Evolutionary conservation across 306 rosid species (phyloP).

Genomic region (Senna tora): DNA sequence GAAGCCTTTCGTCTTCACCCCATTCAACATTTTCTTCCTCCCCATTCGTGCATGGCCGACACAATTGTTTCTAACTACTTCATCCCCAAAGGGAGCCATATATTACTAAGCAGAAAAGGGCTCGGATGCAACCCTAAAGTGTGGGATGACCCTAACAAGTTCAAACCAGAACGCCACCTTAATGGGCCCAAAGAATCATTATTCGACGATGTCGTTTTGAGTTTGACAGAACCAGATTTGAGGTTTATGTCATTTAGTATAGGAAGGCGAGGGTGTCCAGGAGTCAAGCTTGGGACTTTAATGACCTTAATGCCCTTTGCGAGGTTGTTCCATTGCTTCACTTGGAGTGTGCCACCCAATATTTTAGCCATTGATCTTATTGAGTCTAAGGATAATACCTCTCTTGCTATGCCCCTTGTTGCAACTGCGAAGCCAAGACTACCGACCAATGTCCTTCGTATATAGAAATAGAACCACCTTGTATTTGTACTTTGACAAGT

Average conservation of each 20-base stretch:
- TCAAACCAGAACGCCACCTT: conserved; percentile 29
- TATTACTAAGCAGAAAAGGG: conserved; percentile 33
- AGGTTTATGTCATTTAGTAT: not conserved
- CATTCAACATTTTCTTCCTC: conserved; percentile 30
- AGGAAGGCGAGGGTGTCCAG: not conserved
- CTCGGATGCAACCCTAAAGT: conserved; percentile 22
- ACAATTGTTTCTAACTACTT: conserved; percentile 33
- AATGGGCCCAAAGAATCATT: too few species aligned
- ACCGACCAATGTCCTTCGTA: not conserved
- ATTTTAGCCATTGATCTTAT: not conserved
- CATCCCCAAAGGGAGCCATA: conserved; percentile 41
- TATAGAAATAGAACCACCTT: too few species aligned
- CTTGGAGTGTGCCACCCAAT: not conserved
- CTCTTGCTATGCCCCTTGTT: not conserved
- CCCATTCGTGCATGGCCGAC: conserved; percentile 33
- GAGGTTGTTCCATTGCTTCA: not conserved
- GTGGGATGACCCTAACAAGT: conserved; percentile 30
- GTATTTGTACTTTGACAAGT: too few species aligned
- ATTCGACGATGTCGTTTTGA: not conserved
- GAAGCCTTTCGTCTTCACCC: conserved; percentile 34
- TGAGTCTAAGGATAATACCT: not conserved
- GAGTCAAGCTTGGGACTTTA: not conserved
- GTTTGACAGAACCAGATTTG: not conserved
- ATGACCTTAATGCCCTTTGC: too few species aligned
- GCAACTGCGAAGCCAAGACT: not conserved